A percentile compares a stretch with the other conserved stretches of the same genome.
phyloP scores from a whole-genome alignment of 495 filamentous ascomycete species.

The Annulohypoxylon nitens region DNA sequence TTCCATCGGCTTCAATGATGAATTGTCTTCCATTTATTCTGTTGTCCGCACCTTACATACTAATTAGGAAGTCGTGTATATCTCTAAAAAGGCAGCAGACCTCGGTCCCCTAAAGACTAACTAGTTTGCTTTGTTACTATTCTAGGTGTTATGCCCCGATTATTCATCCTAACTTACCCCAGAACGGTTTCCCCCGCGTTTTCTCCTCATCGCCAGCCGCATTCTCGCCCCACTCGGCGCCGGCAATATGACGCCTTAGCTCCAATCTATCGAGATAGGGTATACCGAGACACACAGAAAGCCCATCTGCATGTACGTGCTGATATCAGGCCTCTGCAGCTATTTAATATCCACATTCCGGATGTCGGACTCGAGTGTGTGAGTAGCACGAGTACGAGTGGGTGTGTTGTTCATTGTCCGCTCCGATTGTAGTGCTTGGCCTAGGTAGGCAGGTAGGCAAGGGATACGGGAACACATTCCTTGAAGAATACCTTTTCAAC shows the following conservation, averaged over 20 bases:
- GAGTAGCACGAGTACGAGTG: background rate
- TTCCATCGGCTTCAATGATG: constrained; percentile 3
- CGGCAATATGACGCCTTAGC: background rate
- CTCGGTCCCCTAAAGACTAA: background rate
- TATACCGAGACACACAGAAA: background rate
- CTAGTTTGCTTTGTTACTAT: background rate
- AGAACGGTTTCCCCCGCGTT: constrained; percentile 24
- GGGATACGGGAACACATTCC: background rate
- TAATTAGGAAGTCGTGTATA: background rate
- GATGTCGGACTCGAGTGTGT: background rate
- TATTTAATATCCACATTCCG: background rate
- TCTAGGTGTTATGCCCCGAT: background rate
- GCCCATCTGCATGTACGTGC: background rate
- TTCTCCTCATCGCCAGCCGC: constrained; percentile 33
- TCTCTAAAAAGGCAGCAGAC: background rate
- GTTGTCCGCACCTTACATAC: background rate
- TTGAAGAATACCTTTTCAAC: background rate
- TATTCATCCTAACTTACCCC: background rate
- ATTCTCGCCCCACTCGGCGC: constrained; percentile 19
- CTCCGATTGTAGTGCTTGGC: background rate
- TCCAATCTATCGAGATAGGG: background rate
- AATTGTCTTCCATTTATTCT: background rate
- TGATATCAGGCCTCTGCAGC: background rate
- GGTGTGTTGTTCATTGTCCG: background rate
- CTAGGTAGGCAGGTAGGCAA: background rate